Base-by-base conservation (phyloP, 352 stramenopile genomes). In the Phytophthora meadii region DNA sequence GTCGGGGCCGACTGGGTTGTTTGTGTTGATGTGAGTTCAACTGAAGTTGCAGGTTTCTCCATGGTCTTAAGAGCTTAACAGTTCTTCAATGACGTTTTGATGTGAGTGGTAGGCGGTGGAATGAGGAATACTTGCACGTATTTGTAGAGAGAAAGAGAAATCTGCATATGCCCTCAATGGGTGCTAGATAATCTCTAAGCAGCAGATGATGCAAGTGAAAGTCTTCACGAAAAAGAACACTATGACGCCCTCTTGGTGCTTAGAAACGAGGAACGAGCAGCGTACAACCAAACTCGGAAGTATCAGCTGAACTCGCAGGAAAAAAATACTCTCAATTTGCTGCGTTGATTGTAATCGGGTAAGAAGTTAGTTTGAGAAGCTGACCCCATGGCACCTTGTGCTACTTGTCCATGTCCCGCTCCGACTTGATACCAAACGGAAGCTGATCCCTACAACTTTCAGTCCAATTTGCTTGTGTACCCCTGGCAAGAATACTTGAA, bases 121-220 rank as follows among this genome's bases (percentile, higher is more conserved):
- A 55, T 49, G 44, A 19, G 4, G 44, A 50, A 22, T 62, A 36
- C 27, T 8, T 24, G 17, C 8, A 9, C 7, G 30, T 30, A 30
- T 30, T 30, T 8, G 9, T 1, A 46, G 32, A 8, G 9, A 15
- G 19, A 53, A 61, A 61, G 19, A 53, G 17, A 47, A 53, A 40
- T 36, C 15, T 14, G 37, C 15, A 11, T 49, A 12, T 6, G 17
- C n/a, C 39, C 27, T 39, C 27, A 49, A 39, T 17, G n/a, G 1
- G 11, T 2, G 6, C 22, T 8, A 37, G 11, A 46, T 8, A 46
- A 25, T 46, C 40, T 48, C 24, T 52, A 36, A n/a, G 27, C 5
- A 25, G 36, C 55, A 49, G 44, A 58, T 58, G 34, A 48, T 55
- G n/a, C 55, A 55, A 34, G 24, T 8, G n/a, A 7, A 36, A 5